These are phyloP conservation scores for Achlya hypogyna DNA, from an alignment of 352 stramenopile genomes.

Conservation along the genomic window DNA sequence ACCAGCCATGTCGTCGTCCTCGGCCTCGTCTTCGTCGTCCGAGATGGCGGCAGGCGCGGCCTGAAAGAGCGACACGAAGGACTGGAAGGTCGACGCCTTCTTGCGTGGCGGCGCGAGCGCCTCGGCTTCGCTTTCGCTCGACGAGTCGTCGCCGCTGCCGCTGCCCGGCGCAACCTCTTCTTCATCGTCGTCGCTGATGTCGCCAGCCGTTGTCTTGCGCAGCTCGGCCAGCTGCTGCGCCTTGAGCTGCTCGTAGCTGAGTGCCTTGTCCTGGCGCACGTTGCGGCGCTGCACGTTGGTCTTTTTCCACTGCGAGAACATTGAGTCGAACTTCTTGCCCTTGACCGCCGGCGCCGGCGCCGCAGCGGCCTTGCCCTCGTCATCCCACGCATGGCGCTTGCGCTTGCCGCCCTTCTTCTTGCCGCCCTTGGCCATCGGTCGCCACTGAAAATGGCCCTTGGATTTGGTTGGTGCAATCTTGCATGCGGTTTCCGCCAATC, in stretches of 20 bases:
- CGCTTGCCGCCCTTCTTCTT: constrained; percentile 22
- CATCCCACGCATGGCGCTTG: constrained; percentile 15
- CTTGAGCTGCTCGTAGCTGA: constrained; percentile 35
- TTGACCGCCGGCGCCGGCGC: constrained; percentile 12
- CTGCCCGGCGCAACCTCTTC: constrained; percentile 6
- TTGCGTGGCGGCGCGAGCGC: constrained; percentile 17
- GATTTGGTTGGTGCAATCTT: not conserved
- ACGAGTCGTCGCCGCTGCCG: constrained; percentile 11
- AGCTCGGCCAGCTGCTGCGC: constrained; percentile 23
- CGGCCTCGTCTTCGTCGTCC: constrained; percentile 29
- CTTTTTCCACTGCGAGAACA: constrained; percentile 72
- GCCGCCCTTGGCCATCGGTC: constrained; percentile 20
- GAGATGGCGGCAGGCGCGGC: constrained; percentile 12
- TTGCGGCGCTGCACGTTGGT: constrained; percentile 40
- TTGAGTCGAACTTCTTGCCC: constrained; percentile 29
- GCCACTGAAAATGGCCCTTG: not conserved
- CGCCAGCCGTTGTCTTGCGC: not conserved
- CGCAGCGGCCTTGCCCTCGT: constrained; percentile 18
- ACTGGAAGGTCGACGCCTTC: constrained; percentile 42
- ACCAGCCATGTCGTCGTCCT: constrained; percentile 33
- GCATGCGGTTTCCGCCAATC: not conserved
- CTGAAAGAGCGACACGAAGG: constrained; percentile 66
- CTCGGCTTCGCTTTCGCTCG: constrained; percentile 22
- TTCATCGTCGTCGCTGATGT: constrained; percentile 19
- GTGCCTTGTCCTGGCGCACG: constrained; percentile 39